phyloP scores from a whole-genome alignment of 495 filamentous ascomycete species.

The Trichoderma virens region DNA sequence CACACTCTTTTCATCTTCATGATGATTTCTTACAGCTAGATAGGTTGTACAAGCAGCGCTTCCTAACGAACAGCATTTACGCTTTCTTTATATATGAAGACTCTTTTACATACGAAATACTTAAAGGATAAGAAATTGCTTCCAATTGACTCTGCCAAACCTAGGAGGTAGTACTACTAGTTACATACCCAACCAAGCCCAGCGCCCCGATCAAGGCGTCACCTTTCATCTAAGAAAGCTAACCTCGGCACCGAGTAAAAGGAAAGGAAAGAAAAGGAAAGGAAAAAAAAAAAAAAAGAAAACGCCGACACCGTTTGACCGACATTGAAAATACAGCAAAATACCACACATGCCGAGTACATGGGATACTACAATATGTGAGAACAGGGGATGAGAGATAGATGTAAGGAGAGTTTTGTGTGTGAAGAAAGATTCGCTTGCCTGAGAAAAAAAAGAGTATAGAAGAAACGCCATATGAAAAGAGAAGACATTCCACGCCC shows the following conservation, averaged over 20 bases:
- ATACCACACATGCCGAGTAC: conserved; percentile 1
- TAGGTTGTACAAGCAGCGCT: no score
- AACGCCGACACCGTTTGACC: neutral
- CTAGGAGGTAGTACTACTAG: neutral
- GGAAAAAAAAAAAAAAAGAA: neutral
- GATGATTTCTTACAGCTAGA: no score
- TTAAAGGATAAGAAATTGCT: no score
- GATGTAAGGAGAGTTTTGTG: no score
- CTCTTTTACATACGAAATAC: no score
- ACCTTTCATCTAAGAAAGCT: neutral
- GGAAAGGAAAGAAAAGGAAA: neutral
- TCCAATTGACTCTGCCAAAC: neutral
- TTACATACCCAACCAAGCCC: neutral
- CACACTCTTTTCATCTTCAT: no score
- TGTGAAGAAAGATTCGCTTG: no score
- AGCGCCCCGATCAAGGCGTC: neutral
- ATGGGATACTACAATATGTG: neutral
- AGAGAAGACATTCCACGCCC: neutral
- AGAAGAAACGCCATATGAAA: no score
- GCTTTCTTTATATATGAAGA: no score
- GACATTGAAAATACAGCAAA: neutral
- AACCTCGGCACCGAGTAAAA: neutral
- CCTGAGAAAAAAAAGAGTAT: neutral
- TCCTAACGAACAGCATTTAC: no score
- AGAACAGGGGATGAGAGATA: neutral